phyloP scores from a whole-genome alignment of 1,284 basidiomycete genomes.

The Trichosporon asahii region DNA sequence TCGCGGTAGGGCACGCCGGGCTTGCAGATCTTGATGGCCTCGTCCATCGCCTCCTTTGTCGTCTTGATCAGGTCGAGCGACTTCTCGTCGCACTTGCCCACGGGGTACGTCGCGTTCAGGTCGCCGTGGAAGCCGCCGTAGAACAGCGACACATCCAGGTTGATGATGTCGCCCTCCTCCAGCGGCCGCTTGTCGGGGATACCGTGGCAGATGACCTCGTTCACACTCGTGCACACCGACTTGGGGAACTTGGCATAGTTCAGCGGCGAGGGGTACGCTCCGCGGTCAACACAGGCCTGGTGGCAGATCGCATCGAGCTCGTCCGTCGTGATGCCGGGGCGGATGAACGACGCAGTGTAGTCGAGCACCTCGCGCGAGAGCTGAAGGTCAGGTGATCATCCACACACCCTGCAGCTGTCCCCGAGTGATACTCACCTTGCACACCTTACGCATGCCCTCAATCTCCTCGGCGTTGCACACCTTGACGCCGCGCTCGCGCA shows the following conservation, averaged over 20 bases:
- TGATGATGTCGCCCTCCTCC: constrained; percentile 87
- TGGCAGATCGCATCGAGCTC: constrained; percentile 95
- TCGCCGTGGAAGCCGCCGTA: constrained; percentile 77
- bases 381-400: constrained; percentile 55
- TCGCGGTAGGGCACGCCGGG: constrained; percentile 74
- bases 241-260: constrained; percentile 93
- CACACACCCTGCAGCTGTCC: not conserved
- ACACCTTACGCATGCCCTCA: constrained; percentile 51
- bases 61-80: constrained; percentile 75
- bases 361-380: constrained; percentile 87
- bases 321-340: constrained; percentile 91
- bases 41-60: constrained; percentile 75
- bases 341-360: constrained; percentile 75
- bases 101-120: constrained; percentile 79
- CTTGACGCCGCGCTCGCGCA: constrained; percentile 40
- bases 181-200: constrained; percentile 86
- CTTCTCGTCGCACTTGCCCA: constrained; percentile 79
- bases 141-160: constrained; percentile 65
- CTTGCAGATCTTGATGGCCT: constrained; percentile 83
- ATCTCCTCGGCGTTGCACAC: constrained; percentile 50
- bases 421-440: constrained; percentile 36
- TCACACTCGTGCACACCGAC: constrained; percentile 91
- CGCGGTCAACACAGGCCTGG: constrained; percentile 82
- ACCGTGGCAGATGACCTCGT: constrained; percentile 96
- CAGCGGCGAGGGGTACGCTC: constrained; percentile 89